Evolutionary conservation across 495 filamentous ascomycete species (phyloP), one percentile per base, ranked within the genome.

Genomic region (Neurospora sp.): DNA sequence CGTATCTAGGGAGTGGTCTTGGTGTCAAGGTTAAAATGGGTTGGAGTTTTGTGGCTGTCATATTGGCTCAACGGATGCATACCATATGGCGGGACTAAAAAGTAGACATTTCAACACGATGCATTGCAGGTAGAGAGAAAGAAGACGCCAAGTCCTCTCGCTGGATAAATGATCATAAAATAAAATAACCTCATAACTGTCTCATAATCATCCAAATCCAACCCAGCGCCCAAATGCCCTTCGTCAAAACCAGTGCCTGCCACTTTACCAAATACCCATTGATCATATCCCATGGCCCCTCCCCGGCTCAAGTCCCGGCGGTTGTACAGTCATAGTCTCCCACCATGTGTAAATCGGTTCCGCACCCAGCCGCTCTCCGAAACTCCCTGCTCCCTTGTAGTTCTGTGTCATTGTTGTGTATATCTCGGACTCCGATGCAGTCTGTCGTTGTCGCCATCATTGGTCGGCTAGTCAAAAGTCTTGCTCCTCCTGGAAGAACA

Each of bases 401-500:
- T n/a, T 71, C 40, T 47, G n/a, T 44, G 39, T 18, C 12, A 47
- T 47, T 38, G 27, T n/a, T 59, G 22, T 31, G 69, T 31, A 7
- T 44, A 7, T 70, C n/a, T 70, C 39, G 8, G 39, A n/a, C n/a
- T 59, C 14, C 3, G 39, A 10, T 18, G 3, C 14, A 12, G 37
- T 44, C 27, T n/a, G 22, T n/a, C 69, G 20, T 47, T 16, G 12
- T n/a, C 69, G 31, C 22, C 4, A n/a, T 44, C 42, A 45, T 39
- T 31, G 27, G 27, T 53, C 12, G 18, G 22, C 14, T 35, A 47
- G 68, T 73, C 79, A 87, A 70, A 88, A 99, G 75, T 97, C 96
- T 75, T 94, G 89, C 83, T 98, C 93, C 80, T 98, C 94, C 81
- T 94, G 90, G 87, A 99, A 99, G 84, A 98, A 98, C 93, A 96